Conservation (phyloP, 176 grass and related monocot species). For the Olyra latifolia region DNA sequence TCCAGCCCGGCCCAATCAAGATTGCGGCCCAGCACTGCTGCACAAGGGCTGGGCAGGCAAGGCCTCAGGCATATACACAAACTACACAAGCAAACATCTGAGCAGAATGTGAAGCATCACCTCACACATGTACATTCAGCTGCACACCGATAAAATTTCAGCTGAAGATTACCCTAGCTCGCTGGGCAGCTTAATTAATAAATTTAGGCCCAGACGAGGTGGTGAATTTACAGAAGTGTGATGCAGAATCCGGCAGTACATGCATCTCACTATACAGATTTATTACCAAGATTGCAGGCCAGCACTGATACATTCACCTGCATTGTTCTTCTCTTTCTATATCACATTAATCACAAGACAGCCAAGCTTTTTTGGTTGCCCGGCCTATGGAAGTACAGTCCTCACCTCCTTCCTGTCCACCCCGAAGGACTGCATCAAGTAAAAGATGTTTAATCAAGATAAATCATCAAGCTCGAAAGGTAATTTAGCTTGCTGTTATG, state of each 20-base stretch:
- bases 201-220: neutral
- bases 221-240: neutral
- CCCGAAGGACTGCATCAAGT: slow-evolving; percentile 61
- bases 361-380: neutral
- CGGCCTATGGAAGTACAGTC: slow-evolving; percentile 69
- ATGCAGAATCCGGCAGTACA: neutral
- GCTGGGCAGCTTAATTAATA: neutral
- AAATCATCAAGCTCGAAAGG: neutral
- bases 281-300: neutral
- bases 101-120: neutral
- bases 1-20: too few relatives aligned
- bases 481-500: neutral
- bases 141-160: neutral
- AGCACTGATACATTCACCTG: neutral
- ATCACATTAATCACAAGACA: neutral
- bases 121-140: too few relatives aligned
- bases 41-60: neutral
- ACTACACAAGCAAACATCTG: too few relatives aligned
- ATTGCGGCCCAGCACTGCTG: neutral
- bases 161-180: neutral
- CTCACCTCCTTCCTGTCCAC: slow-evolving; percentile 85
- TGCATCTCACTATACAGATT: slow-evolving; percentile 11
- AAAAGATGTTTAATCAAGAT: neutral
- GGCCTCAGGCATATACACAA: neutral
- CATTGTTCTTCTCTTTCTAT: neutral